Conservation (phyloP, 139 green algal species). For the Microglena sp. region DNA sequence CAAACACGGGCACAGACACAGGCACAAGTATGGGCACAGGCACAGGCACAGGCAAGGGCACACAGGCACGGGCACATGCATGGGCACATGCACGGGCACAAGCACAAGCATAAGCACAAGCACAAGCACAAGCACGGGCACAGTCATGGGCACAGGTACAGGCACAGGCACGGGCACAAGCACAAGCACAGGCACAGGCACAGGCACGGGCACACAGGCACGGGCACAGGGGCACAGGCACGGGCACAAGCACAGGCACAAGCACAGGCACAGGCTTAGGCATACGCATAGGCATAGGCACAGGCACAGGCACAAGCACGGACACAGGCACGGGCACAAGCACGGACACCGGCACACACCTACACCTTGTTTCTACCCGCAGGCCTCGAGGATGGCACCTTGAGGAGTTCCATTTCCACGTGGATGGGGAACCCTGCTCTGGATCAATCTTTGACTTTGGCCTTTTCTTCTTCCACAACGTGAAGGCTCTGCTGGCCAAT, state of each 20-base stretch:
- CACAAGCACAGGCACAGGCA: constrained; percentile 3
- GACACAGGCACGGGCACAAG: background rate
- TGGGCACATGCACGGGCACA: background rate
- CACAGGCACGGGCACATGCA: background rate
- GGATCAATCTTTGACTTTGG: constrained; percentile 77
- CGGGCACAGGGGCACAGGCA: background rate
- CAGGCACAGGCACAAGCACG: background rate
- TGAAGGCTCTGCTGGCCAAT: constrained; percentile 17
- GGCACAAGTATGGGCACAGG: background rate
- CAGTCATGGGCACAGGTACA: background rate
- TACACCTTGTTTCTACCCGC: background rate
- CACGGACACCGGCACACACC: background rate
- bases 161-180: background rate
- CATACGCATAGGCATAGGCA: background rate
- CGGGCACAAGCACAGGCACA: background rate
- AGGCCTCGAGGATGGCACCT: constrained; percentile 77
- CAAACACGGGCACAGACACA: background rate
- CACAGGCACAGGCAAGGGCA: background rate
- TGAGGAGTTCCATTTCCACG: constrained; percentile 69
- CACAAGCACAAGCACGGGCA: background rate
- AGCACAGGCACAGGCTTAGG: background rate
- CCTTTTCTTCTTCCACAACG: constrained; percentile 85
- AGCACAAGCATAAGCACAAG: background rate
- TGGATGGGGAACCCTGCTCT: constrained; percentile 55
- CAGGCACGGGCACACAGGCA: background rate